A percentile compares a stretch with the other conserved stretches of the same genome.
These are phyloP conservation scores for Hsuehochloa calcarea DNA, from an alignment of 176 grass and related monocot genomes.

Conservation along the genomic window DNA sequence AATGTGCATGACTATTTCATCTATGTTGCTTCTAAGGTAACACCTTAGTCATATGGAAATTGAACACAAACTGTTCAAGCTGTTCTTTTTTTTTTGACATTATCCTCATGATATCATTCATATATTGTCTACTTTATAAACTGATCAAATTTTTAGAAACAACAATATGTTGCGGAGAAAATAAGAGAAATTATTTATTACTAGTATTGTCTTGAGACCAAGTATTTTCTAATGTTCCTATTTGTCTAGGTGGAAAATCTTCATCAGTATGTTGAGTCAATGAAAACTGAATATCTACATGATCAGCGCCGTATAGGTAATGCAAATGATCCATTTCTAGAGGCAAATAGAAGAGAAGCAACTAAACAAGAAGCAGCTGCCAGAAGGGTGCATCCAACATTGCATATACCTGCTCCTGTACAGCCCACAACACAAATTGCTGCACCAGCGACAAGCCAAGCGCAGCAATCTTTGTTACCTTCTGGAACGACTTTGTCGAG, in stretches of 20 bases:
- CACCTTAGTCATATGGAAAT: not conserved
- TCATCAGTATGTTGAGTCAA: conserved; percentile 85
- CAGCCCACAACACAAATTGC: conserved; percentile 50
- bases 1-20: conserved; percentile 98
- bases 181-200: not conserved
- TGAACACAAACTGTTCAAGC: not conserved
- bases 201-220: not conserved
- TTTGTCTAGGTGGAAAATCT: conserved; percentile 88
- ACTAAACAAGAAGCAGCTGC: conserved; percentile 87
- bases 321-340: conserved; percentile 86
- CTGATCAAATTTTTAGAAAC: not conserved
- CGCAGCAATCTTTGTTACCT: conserved; percentile 44
- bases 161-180: conserved; percentile 1
- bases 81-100: not conserved
- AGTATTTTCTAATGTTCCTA: conserved; percentile 14
- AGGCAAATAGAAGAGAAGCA: conserved; percentile 88
- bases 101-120: not conserved
- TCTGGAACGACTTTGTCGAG: conserved; percentile 41
- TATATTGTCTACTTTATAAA: conserved; percentile 1
- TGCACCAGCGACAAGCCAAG: conserved; percentile 45
- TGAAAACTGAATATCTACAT: conserved; percentile 77
- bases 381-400: conserved; percentile 86
- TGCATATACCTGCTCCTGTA: conserved; percentile 72
- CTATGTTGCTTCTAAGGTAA: conserved; percentile 93
- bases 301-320: conserved; percentile 55